These are phyloP conservation scores for Boletus patriciae DNA, from an alignment of 768 basidiomycete species.

Conservation along the genomic window DNA sequence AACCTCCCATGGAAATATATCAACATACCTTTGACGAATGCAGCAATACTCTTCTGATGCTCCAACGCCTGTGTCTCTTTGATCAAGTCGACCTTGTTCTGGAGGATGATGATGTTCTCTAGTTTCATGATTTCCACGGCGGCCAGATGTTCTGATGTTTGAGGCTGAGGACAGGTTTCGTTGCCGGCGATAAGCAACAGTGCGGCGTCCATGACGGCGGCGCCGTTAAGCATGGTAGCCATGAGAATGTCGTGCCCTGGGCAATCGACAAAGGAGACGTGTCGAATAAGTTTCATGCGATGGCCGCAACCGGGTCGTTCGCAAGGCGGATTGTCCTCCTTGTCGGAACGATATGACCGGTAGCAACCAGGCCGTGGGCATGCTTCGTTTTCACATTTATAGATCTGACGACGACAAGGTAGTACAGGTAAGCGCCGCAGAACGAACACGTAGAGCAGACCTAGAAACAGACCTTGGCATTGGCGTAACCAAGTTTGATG, in stretches of 20 bases:
- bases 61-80: conserved; percentile 92
- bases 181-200: conserved; percentile 94
- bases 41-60: conserved; percentile 92
- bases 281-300: conserved; percentile 90
- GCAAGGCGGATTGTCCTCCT: conserved; percentile 78
- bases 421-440: background rate
- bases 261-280: conserved; percentile 94
- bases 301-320: conserved; percentile 90
- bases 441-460: background rate
- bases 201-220: conserved; percentile 99
- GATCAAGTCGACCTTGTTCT: conserved; percentile 99
- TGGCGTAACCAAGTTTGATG: conserved; percentile 98
- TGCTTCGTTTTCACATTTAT: conserved; percentile 92
- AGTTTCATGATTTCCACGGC: too few relatives aligned
- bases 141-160: conserved; percentile 78
- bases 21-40: conserved; percentile 86
- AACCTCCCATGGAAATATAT: background rate
- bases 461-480: conserved; percentile 81
- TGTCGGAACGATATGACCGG: conserved; percentile 89
- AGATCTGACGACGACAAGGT: conserved; percentile 65
- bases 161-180: conserved; percentile 98
- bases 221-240: conserved; percentile 99
- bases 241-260: conserved; percentile 69
- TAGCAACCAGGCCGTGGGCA: conserved; percentile 96
- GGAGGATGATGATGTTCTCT: conserved; percentile 90